Evolutionary conservation across 495 filamentous ascomycete genomes (phyloP), one percentile per base, ranked within the genome.

Genomic region (Hypoxylon intermedium): DNA sequence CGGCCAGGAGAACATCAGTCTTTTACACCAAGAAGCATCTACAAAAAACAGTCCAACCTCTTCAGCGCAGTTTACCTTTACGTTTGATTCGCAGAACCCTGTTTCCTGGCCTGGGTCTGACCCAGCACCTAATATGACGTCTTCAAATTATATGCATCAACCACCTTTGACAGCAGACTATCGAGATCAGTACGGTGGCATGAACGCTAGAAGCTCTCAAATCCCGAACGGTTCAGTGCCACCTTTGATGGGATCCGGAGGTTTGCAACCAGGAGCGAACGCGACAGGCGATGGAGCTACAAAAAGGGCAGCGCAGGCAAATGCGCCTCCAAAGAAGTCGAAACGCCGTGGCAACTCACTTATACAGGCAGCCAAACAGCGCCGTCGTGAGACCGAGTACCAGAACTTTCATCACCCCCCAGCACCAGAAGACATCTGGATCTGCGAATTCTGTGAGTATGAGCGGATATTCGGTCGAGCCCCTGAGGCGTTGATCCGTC

Each of bases 361-460:
- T 9, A 21, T 54, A 7, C 63, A 56, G 16, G 65, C 65, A 34
- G 78, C 76, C 9, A 70, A 57, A 43, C 71, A 73, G 7, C 76
- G 77, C 0, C 77, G 73, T 6, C 72, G 69, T 24, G 67, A 75
- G 37, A 75, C 73, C 0, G 65, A 71, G 53, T 57, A 87, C 53
- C 75, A 83, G 44, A 95, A 96, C 63, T 85, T 83, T 58, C 89
- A 89, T 56, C 86, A 94, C 60, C 88, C 88, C 4, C 87, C 88
- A 0, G 82, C 81, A 21, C 72, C 82, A 26, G 87, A 92, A 58
- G 91, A 95, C 58, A 83, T 90, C 20, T 98, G 93, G 91, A 91
- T 97, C 42, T 98, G 94, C 74, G 92, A 94, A 61, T 93, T 95
- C 69, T 93, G 90, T 71, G 88, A 94, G 66, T 92, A 95, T 65